A percentile compares a stretch with the other conserved stretches of the same genome.
Conservation (phyloP, 768 basidiomycete species). For the Auricularia sp. region DNA sequence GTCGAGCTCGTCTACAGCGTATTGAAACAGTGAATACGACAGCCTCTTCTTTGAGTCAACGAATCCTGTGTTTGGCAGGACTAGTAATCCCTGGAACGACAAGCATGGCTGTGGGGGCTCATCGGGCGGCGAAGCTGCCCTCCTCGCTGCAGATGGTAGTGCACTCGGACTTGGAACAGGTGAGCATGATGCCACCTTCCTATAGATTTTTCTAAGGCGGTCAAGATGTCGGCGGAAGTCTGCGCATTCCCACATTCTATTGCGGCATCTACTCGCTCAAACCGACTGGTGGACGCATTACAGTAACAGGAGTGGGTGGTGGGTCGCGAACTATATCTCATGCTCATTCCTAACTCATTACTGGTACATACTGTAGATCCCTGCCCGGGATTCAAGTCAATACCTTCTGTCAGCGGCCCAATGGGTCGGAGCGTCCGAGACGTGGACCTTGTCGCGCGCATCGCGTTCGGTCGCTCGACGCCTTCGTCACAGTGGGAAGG, state of each 20-base stretch:
- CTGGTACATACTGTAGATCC: slow-evolving; percentile 27
- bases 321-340: slow-evolving; percentile 7
- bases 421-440: slow-evolving; percentile 65
- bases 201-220: not conserved
- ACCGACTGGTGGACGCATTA: slow-evolving; percentile 49
- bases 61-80: slow-evolving; percentile 69
- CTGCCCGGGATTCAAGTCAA: slow-evolving; percentile 60
- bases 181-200: slow-evolving; percentile 36
- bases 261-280: slow-evolving; percentile 76
- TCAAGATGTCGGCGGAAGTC: slow-evolving; percentile 33
- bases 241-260: slow-evolving; percentile 72
- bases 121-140: slow-evolving; percentile 74
- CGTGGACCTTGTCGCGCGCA: slow-evolving; percentile 47
- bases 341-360: not conserved
- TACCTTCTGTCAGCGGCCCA: slow-evolving; percentile 47
- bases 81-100: slow-evolving; percentile 59
- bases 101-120: slow-evolving; percentile 54
- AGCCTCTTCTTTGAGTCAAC: slow-evolving; percentile 64
- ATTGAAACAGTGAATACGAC: too few species aligned
- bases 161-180: slow-evolving; percentile 79
- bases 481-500: slow-evolving; percentile 19
- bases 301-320: slow-evolving; percentile 39
- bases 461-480: slow-evolving; percentile 40
- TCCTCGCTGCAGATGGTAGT: slow-evolving; percentile 72
- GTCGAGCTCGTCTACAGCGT: not conserved